Conservation (phyloP, 371 early-diverging fungal genomes). For the Batrachochytrium dendrobatidis region DNA sequence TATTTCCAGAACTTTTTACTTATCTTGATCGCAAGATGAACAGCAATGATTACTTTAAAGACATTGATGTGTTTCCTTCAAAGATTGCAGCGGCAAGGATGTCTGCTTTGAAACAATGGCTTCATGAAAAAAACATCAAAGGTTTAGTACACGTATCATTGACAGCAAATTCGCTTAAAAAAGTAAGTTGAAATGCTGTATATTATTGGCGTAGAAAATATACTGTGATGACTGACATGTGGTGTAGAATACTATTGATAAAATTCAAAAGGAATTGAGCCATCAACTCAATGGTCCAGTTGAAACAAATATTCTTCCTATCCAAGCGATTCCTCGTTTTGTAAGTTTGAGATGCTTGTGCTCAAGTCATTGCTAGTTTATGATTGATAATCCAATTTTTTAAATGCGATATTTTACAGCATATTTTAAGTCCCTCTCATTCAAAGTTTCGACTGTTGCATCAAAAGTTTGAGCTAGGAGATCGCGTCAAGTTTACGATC, state of each 20-base stretch:
- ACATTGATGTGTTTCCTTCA: constrained; percentile 49
- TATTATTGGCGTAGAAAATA: too few species aligned
- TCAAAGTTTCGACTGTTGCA: constrained; percentile 57
- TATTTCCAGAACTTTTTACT: constrained; percentile 56
- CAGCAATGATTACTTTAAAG: constrained; percentile 42
- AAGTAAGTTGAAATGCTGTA: constrained; percentile 30
- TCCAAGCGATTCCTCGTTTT: too few species aligned
- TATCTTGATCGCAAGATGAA: constrained; percentile 47
- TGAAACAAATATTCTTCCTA: too few species aligned
- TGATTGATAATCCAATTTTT: too few species aligned
- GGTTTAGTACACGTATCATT: constrained; percentile 62
- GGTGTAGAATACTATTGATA: too few species aligned
- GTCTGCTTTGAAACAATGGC: constrained; percentile 56
- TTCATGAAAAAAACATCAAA: constrained; percentile 50
- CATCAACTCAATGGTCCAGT: too few species aligned
- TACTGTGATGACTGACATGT: too few species aligned
- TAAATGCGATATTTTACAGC: constrained; percentile 31
- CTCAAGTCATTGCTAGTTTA: too few species aligned
- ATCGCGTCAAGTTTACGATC: constrained; percentile 73
- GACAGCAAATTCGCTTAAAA: constrained; percentile 58
- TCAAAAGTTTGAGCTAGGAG: constrained; percentile 80
- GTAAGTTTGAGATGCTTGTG: too few species aligned
- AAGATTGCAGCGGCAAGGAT: constrained; percentile 38
- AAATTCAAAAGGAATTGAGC: too few species aligned
- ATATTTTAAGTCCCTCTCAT: constrained; percentile 71